Percentiles rank a stretch among this genome's conserved stretches.
Evolutionary conservation across 805 yeast genomes (phyloP).

Genomic region (Sugiyamaella mastotermitis): DNA sequence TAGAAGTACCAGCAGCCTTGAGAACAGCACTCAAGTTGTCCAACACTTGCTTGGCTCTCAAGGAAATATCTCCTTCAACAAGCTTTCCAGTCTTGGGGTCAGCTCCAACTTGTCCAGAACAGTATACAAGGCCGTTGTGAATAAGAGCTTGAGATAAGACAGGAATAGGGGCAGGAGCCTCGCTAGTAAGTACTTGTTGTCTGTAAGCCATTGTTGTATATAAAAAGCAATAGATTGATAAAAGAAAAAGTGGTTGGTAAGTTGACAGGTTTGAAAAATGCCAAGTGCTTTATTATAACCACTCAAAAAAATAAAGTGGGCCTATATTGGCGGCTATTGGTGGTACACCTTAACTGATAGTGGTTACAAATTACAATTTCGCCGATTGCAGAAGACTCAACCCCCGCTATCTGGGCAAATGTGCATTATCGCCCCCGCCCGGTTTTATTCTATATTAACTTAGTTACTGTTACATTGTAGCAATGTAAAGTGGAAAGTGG

Average conservation of each 20-base stretch:
- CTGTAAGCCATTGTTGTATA: constrained; percentile 9
- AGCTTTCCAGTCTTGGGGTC: constrained; percentile 31
- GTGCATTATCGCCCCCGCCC: too few species aligned
- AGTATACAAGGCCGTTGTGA: constrained; percentile 65
- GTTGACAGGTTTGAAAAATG: too few species aligned
- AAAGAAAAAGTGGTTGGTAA: not conserved
- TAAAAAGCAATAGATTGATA: not conserved
- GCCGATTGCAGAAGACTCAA: too few species aligned
- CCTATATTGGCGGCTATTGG: too few species aligned
- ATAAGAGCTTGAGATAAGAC: constrained; percentile 84
- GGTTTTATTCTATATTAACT: too few species aligned
- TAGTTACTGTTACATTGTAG: too few species aligned
- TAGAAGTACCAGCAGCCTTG: constrained; percentile 76
- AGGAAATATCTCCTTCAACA: constrained; percentile 35
- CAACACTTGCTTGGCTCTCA: constrained; percentile 29
- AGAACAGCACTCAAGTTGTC: constrained; percentile 50
- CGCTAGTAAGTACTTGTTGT: constrained; percentile 48
- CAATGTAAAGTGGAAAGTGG: too few species aligned
- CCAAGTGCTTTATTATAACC: constrained; percentile 1
- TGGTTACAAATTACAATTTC: too few species aligned
- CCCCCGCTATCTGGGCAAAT: too few species aligned
- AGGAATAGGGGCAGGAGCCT: constrained; percentile 88
- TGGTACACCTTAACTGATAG: too few species aligned
- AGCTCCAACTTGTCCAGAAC: constrained; percentile 64
- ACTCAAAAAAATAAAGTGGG: too few species aligned